Base-by-base conservation (phyloP, 805 yeast genomes). In the Candida krabiensis region DNA sequence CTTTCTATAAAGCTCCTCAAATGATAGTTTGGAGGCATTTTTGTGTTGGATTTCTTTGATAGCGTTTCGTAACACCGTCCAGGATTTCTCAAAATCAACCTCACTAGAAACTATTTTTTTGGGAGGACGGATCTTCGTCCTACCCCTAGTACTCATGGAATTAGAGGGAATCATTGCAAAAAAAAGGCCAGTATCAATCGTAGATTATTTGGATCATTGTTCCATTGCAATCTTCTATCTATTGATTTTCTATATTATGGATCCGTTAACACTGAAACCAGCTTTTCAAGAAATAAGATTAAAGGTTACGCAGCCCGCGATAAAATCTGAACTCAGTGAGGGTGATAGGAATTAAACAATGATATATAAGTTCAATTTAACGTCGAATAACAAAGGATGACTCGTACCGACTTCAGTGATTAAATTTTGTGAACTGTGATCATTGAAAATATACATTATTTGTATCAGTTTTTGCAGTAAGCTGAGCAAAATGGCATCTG, bases 1-100 rank as follows among this genome's bases (percentile, higher is more conserved):
- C 18, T 80, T 79, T 36, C 95, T 66, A 58, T 90, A 90, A 0
- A 89, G 69, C 48, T 82, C 86, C 52, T 89, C 96, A 55, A 86
- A 89, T 1, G 93, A 84, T 19, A 89, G 65, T 40, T 75, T 73
- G 3, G 86, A 76, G 6, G 89, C 89, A 53, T 84, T 78, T 50
- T 85, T 80, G 28, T 71, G 69, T 53, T 80, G 84, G 38, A 90
- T 89, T 50, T 83, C 84, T 12, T 56, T 62, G 24, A 89, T 81
- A 15, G 96, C 96, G 26, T 72, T 67, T 6, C 82, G 62, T 15
- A 89, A 64, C 0, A 76, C 66, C 1, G 55, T 53, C 96, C 96
- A 88, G 0, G 84, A 69, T 35, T 75, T 71, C 13, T 79, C 82
- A 45, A 81, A 83, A 49, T 79, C 84, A 7, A 74, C 65, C 14